Percentiles rank a stretch among this genome's conserved stretches.
These are phyloP conservation scores for Peronospora belbahrii DNA, from an alignment of 352 stramenopile species.

Conservation along the genomic window DNA sequence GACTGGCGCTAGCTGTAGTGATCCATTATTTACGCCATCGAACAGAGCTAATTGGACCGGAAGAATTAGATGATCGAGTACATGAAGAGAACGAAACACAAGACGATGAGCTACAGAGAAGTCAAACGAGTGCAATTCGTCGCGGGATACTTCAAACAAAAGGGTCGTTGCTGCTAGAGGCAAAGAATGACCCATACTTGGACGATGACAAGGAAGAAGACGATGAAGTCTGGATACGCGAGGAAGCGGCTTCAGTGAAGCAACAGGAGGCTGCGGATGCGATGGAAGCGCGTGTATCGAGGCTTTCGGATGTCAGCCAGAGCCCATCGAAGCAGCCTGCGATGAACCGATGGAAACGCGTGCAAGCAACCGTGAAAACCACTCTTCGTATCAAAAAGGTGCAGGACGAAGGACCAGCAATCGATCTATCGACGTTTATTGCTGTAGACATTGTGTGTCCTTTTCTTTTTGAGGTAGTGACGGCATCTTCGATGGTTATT, in stretches of 20 bases:
- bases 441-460: slow-evolving; percentile 69
- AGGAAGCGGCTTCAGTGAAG: slow-evolving; percentile 24
- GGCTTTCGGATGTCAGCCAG: slow-evolving; percentile 12
- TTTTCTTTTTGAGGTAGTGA: slow-evolving; percentile 60
- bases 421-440: slow-evolving; percentile 70
- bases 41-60: slow-evolving; percentile 33
- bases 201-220: slow-evolving; percentile 55
- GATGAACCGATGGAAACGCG: slow-evolving; percentile 45
- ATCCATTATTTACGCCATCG: slow-evolving; percentile 74
- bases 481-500: slow-evolving; percentile 35
- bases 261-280: slow-evolving; percentile 16
- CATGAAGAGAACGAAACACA: slow-evolving; percentile 3
- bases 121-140: slow-evolving; percentile 15
- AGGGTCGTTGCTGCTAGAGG: slow-evolving; percentile 33
- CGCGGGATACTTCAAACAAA: slow-evolving; percentile 8
- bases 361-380: slow-evolving; percentile 42
- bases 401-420: slow-evolving; percentile 43
- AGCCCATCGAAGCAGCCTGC: slow-evolving; percentile 13
- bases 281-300: slow-evolving; percentile 6
- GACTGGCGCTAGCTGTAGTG: slow-evolving; percentile 62
- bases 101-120: slow-evolving; percentile 15
- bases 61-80: slow-evolving; percentile 7
- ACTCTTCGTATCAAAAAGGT: slow-evolving; percentile 54
- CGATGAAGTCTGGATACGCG: slow-evolving; percentile 33
- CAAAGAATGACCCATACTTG: slow-evolving; percentile 47